phyloP scores from a whole-genome alignment of 225 moss, liverwort and hornwort genomes.

The Ulota crispa region DNA sequence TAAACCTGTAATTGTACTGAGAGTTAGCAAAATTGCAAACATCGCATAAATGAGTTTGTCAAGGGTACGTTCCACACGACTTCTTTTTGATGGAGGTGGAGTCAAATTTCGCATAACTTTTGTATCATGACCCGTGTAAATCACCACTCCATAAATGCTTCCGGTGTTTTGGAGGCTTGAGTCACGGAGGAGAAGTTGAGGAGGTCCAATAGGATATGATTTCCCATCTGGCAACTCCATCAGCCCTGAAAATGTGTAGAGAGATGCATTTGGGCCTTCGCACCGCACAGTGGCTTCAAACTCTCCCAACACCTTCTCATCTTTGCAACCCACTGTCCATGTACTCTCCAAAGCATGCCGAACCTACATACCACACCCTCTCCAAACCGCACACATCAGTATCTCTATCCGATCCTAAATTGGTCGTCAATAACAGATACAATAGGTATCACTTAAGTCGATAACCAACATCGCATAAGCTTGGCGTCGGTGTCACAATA shows the following conservation, averaged over 20 bases:
- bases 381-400: constrained; percentile 28
- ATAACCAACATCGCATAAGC: not conserved
- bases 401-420: not conserved
- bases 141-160: constrained; percentile 55
- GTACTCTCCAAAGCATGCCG: constrained; percentile 77
- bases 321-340: constrained; percentile 34
- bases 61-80: constrained; percentile 57
- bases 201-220: constrained; percentile 50
- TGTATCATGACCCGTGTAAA: constrained; percentile 74
- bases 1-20: constrained; percentile 46
- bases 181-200: constrained; percentile 67
- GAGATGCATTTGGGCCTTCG: constrained; percentile 65
- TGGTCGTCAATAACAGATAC: not conserved
- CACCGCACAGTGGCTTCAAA: constrained; percentile 60
- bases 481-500: not conserved
- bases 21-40: constrained; percentile 49
- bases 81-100: constrained; percentile 65
- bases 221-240: constrained; percentile 46
- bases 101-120: constrained; percentile 75
- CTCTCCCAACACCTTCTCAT: constrained; percentile 21
- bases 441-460: not conserved
- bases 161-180: constrained; percentile 77
- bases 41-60: constrained; percentile 63
- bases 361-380: constrained; percentile 60
- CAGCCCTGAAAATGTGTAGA: constrained; percentile 63